Percentiles rank a stretch among this genome's conserved stretches.
These are phyloP conservation scores for Albatrellus ellisii DNA, from an alignment of 768 basidiomycete genomes.

Conservation along the genomic window DNA sequence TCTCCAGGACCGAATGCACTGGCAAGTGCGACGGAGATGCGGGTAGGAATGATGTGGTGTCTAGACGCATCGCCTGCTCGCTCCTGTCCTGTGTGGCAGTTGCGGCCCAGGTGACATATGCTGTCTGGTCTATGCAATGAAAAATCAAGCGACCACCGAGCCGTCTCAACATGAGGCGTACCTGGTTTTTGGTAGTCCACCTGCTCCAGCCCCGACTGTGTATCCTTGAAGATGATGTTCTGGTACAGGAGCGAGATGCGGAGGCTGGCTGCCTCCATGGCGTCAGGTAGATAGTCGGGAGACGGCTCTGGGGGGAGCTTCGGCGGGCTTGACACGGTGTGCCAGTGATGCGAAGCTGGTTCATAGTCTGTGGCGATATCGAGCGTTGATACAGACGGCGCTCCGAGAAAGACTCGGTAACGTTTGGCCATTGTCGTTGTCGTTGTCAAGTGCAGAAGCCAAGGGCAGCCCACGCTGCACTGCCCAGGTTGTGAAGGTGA, in stretches of 20 bases:
- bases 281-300: slow-evolving; percentile 24
- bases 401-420: slow-evolving; percentile 43
- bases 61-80: neutral
- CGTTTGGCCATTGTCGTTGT: too few relatives aligned
- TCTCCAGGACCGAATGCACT: neutral
- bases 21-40: slow-evolving; percentile 4
- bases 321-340: slow-evolving; percentile 22
- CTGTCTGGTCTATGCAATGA: slow-evolving; percentile 4
- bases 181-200: neutral
- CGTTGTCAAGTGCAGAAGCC: too few relatives aligned
- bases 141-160: neutral
- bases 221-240: slow-evolving; percentile 54
- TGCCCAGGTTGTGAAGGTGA: too few relatives aligned
- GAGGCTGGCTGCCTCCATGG: slow-evolving; percentile 52
- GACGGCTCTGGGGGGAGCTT: neutral
- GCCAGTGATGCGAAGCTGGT: slow-evolving; percentile 30
- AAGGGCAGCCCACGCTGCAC: too few relatives aligned
- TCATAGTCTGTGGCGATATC: slow-evolving; percentile 26
- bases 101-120: slow-evolving; percentile 7
- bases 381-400: slow-evolving; percentile 22
- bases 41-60: slow-evolving; percentile 13
- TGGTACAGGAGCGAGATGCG: slow-evolving; percentile 59
- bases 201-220: slow-evolving; percentile 22
- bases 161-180: neutral
- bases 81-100: slow-evolving; percentile 6